Conservation (phyloP, 306 rosid genomes). For the Oxytropis ochrocephala region DNA sequence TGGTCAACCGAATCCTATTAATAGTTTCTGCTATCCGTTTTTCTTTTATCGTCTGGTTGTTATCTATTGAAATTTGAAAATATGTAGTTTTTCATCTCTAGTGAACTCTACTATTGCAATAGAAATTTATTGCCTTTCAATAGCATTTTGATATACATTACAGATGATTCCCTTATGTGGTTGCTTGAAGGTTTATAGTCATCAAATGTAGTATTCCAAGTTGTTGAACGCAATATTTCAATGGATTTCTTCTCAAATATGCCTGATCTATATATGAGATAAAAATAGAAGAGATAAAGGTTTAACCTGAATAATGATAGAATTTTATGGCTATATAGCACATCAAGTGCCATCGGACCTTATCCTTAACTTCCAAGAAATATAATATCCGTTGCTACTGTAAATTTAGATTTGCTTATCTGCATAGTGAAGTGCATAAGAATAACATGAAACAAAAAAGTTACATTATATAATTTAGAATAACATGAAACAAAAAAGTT, state of each 20-base stretch:
- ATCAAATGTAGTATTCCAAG: not conserved
- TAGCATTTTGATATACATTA: not conserved
- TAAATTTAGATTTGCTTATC: not conserved
- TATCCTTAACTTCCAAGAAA: conserved; percentile 3
- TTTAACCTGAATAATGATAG: conserved; percentile 8
- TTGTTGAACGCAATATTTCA: not conserved
- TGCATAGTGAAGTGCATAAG: not conserved
- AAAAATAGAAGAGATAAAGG: not conserved
- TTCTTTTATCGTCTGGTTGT: not conserved
- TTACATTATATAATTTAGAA: not conserved
- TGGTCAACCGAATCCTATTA: not conserved
- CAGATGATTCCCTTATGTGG: not conserved
- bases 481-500: not conserved
- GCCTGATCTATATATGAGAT: not conserved
- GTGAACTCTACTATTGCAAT: not conserved
- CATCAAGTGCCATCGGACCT: not conserved
- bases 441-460: not conserved
- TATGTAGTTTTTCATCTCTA: not conserved
- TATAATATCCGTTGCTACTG: not conserved
- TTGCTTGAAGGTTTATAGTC: not conserved
- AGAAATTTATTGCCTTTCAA: not conserved
- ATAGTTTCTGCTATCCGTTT: not conserved
- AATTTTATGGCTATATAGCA: not conserved
- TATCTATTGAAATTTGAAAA: not conserved
- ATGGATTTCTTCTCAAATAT: not conserved